Base-by-base conservation (phyloP, 345 rosid species). In the Nephelium lappaceum region DNA sequence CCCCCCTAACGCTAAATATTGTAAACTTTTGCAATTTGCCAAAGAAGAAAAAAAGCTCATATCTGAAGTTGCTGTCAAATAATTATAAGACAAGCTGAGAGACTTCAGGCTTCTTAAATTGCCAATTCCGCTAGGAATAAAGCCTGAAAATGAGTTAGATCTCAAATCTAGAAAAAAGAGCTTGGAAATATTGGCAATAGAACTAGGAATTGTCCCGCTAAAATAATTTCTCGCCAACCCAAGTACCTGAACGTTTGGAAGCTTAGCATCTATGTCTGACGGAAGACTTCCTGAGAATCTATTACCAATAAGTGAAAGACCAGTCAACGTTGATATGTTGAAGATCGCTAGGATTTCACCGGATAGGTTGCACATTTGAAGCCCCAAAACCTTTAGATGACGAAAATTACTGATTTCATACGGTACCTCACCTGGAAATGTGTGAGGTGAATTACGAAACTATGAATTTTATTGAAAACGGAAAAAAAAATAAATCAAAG, bases 31-130 rank as follows among this genome's bases (percentile, higher is more conserved):
- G 64, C 78, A 72, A 10, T 76, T 81, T 25, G 72, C 21, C 53
- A 81, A 71, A 2, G 83, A 81, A 11, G 76, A 76, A 63, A 77
- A 36, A 4, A 77, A 72, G 21, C 18, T 68, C 38, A 21, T 43
- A 4, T 15, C 36, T 0, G 19, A 27, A 19, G 19, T 41, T 4
- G 51, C 27, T 5, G 53, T 55, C 3, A 66, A 43, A 14, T 31
- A 0, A 39, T 76, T 64, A 76, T 21, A 0, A 14, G 11, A 49
- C 3, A 78, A 24, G 14, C 25, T 1, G 10, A 69, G 80, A n/a
- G n/a, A n/a, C n/a, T n/a, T 18, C 3, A 77, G 61, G 49, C 24
- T 8, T 41, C 9, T 58, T 11, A 70, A 47, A 47, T 78, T 61
- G n/a, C 77, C 81, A 71, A 78, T 8, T 8, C 36, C 36, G 9